phyloP scores from a whole-genome alignment of 208 protist species.

The Wallacemonas sp. region DNA sequence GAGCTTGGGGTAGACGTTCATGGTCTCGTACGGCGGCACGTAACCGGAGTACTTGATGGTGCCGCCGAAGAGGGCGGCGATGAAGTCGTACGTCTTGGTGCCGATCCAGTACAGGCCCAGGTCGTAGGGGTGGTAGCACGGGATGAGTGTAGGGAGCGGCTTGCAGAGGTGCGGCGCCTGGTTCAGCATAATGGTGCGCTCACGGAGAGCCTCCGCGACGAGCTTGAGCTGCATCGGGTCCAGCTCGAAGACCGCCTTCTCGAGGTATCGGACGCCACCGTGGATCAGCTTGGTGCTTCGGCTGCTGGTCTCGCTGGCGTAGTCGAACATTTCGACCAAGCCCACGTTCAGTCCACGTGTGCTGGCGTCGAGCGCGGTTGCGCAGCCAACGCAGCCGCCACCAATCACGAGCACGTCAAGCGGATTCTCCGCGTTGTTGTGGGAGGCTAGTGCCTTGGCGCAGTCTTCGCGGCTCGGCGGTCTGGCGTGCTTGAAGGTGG shows the following conservation, averaged over 20 bases:
- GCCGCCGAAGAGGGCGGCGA: conserved; percentile 76
- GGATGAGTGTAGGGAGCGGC: conserved; percentile 91
- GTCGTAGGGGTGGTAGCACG: conserved; percentile 90
- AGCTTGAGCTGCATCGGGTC: conserved; percentile 89
- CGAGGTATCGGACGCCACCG: conserved; percentile 97
- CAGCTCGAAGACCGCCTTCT: conserved; percentile 86
- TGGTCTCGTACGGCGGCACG: conserved; percentile 72
- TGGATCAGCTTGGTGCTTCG: conserved; percentile 97
- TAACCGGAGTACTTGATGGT: conserved; percentile 85
- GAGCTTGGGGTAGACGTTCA: conserved; percentile 80
- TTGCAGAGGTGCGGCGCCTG: conserved; percentile 94
- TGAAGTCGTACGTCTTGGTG: conserved; percentile 89
- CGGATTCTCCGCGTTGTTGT: conserved; percentile 52
- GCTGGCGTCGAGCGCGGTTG: conserved; percentile 92
- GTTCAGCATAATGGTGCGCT: conserved; percentile 93
- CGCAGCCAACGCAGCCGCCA: conserved; percentile 94
- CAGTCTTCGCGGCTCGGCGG: conserved; percentile 64
- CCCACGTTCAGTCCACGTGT: conserved; percentile 92
- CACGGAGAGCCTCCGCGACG: conserved; percentile 91
- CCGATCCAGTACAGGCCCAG: conserved; percentile 83
- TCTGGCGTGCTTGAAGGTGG: conserved; percentile 36
- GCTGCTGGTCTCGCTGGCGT: conserved; percentile 93
- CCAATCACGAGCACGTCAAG: conserved; percentile 96
- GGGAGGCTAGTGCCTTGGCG: conserved; percentile 39
- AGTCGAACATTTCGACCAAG: conserved; percentile 96